phyloP scores from a whole-genome alignment of 129 eudicot genomes.

The Dittrichia graveolens region DNA sequence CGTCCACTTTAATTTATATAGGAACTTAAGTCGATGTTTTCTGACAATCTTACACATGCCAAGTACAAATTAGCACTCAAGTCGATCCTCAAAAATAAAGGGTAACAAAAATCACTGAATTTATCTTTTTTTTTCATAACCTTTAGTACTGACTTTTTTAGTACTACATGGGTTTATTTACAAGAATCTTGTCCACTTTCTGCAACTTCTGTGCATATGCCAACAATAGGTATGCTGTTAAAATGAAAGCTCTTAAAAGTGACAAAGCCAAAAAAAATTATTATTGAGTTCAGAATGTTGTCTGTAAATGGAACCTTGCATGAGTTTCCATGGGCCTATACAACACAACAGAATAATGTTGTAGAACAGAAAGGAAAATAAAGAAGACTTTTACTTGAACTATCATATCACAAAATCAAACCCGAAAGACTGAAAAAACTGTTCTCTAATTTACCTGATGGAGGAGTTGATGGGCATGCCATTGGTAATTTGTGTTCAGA shows the following conservation, averaged over 20 bases:
- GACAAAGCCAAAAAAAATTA: neutral
- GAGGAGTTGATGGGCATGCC: constrained; percentile 13
- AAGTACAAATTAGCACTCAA: neutral
- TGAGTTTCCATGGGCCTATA: constrained; percentile 9
- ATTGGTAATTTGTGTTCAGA: constrained; percentile 22
- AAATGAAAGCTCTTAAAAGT: neutral
- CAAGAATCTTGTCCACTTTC: neutral
- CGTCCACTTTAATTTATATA: neutral
- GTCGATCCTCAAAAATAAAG: neutral
- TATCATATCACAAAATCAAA: neutral
- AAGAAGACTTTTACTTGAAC: neutral
- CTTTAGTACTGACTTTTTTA: neutral
- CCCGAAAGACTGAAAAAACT: neutral
- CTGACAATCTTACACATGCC: constrained; percentile 6
- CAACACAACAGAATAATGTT: constrained; percentile 5
- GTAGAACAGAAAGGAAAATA: neutral
- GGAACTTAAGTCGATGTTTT: neutral
- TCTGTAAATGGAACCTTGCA: constrained; percentile 1
- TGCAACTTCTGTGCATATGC: constrained; percentile 6
- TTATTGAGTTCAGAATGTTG: neutral
- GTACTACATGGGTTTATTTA: neutral
- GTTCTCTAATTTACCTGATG: constrained; percentile 10
- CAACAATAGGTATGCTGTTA: neutral
- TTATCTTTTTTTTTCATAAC: neutral
- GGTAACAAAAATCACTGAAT: neutral